phyloP scores from a whole-genome alignment of 495 filamentous ascomycete species.

The Aspergillus nanangensis region DNA sequence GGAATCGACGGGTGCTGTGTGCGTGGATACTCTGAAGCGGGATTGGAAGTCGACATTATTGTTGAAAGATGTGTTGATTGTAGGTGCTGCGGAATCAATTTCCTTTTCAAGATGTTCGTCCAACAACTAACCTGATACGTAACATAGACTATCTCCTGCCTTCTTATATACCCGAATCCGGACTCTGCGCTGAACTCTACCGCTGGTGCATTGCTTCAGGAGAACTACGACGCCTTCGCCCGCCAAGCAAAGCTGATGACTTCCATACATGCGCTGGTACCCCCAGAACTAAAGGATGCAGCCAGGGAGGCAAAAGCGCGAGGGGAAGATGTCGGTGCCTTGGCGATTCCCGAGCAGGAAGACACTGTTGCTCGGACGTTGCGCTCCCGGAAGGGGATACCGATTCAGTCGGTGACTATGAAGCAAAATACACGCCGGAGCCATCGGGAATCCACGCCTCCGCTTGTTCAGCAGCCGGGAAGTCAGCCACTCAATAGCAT shows the following conservation, averaged over 20 bases:
- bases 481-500: constrained; percentile 3
- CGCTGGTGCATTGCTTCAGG: constrained; percentile 57
- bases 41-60: constrained; percentile 62
- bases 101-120: not conserved
- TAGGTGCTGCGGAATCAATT: too few species aligned
- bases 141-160: constrained; percentile 58
- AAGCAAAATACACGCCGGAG: constrained; percentile 16
- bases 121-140: constrained; percentile 3
- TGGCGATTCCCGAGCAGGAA: constrained; percentile 15
- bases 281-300: constrained; percentile 33
- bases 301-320: constrained; percentile 54
- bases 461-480: constrained; percentile 4
- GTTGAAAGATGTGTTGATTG: constrained; percentile 58
- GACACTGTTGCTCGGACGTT: constrained; percentile 5
- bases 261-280: constrained; percentile 58
- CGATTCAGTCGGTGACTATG: constrained; percentile 21
- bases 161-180: constrained; percentile 70
- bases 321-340: constrained; percentile 48
- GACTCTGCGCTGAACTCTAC: constrained; percentile 65
- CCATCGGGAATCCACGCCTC: constrained; percentile 2
- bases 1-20: constrained; percentile 59
- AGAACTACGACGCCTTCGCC: constrained; percentile 58
- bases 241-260: constrained; percentile 63
- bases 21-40: constrained; percentile 68
- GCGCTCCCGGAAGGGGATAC: constrained; percentile 21